Percentiles rank a stretch among this genome's conserved stretches.
Evolutionary conservation across 2,329 filamentous ascomycete species (phyloP).

Genomic region (Orbilia brochopaga): DNA sequence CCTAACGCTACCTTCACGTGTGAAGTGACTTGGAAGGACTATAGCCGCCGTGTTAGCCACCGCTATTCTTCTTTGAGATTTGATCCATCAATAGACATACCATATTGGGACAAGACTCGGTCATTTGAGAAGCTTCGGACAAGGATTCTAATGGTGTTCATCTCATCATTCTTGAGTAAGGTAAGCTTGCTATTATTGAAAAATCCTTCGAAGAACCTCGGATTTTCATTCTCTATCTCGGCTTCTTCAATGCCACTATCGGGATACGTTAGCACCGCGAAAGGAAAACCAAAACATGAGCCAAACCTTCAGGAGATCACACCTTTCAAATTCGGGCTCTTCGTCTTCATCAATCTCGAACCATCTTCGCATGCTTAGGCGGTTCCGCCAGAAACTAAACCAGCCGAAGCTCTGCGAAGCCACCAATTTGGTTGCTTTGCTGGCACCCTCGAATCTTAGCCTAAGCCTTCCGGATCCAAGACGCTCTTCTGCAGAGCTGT

Average conservation of each 20-base stretch:
- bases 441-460: constrained; percentile 32
- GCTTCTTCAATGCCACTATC: constrained; percentile 28
- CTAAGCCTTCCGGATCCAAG: constrained; percentile 38
- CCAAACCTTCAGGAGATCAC: background rate
- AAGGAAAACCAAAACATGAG: background rate
- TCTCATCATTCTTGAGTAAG: constrained; percentile 34
- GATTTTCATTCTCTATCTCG: constrained; percentile 27
- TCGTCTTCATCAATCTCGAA: constrained; percentile 47
- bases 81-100: constrained; percentile 24
- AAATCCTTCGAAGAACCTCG: constrained; percentile 32
- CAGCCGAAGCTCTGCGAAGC: constrained; percentile 42
- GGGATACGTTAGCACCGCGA: background rate
- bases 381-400: constrained; percentile 47
- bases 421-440: constrained; percentile 4
- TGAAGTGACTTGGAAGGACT: constrained; percentile 38
- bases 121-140: constrained; percentile 39
- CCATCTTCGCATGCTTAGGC: constrained; percentile 41
- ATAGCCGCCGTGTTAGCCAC: background rate
- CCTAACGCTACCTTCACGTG: constrained; percentile 27
- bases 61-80: background rate
- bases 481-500: constrained; percentile 13
- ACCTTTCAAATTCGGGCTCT: constrained; percentile 37
- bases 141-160: constrained; percentile 31
- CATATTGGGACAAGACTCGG: constrained; percentile 37
- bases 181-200: constrained; percentile 39